Percentiles rank a stretch among this genome's conserved stretches.
These are phyloP conservation scores for Leccinum pallidistipes DNA, from an alignment of 1,284 basidiomycete species.

Conservation along the genomic window DNA sequence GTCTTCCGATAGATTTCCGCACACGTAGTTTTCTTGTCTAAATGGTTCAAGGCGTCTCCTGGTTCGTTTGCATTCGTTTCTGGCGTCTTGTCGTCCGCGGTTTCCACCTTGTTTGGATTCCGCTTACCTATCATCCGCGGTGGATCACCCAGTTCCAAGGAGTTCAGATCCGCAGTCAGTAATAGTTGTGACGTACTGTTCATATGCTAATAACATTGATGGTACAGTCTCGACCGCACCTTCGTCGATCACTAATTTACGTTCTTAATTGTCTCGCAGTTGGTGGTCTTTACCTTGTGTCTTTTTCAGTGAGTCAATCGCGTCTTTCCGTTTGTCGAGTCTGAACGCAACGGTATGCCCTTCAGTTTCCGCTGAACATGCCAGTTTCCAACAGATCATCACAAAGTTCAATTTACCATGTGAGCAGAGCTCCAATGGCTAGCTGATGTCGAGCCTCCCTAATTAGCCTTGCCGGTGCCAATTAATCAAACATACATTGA, in stretches of 20 bases:
- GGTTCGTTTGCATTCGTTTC: slow-evolving; percentile 74
- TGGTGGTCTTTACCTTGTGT: slow-evolving; percentile 91
- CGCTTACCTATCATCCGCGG: slow-evolving; percentile 85
- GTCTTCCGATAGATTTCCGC: slow-evolving; percentile 47
- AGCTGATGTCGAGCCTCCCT: background rate
- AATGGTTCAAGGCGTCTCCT: slow-evolving; percentile 63
- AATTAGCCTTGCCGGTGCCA: slow-evolving; percentile 60
- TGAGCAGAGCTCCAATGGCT: slow-evolving; percentile 31
- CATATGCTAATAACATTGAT: slow-evolving; percentile 1
- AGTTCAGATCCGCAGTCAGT: slow-evolving; percentile 59
- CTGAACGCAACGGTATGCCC: background rate
- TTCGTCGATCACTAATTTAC: slow-evolving; percentile 90
- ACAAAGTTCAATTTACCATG: slow-evolving; percentile 53
- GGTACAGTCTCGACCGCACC: slow-evolving; percentile 78
- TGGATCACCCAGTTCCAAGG: slow-evolving; percentile 83
- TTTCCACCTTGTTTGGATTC: slow-evolving; percentile 87
- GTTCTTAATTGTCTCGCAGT: slow-evolving; percentile 87
- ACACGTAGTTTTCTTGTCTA: slow-evolving; percentile 71
- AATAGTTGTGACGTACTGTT: slow-evolving; percentile 5
- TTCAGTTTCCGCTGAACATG: slow-evolving; percentile 51
- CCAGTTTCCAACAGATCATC: slow-evolving; percentile 69
- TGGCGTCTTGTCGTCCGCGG: slow-evolving; percentile 84
- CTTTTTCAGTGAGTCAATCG: slow-evolving; percentile 68
- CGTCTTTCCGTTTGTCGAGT: background rate
- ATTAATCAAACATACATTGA: slow-evolving; percentile 70